Evolutionary conservation across 805 yeast species (phyloP), one percentile per base, ranked within the genome.

Genomic region (Sugiyamaella lignohabitans): DNA sequence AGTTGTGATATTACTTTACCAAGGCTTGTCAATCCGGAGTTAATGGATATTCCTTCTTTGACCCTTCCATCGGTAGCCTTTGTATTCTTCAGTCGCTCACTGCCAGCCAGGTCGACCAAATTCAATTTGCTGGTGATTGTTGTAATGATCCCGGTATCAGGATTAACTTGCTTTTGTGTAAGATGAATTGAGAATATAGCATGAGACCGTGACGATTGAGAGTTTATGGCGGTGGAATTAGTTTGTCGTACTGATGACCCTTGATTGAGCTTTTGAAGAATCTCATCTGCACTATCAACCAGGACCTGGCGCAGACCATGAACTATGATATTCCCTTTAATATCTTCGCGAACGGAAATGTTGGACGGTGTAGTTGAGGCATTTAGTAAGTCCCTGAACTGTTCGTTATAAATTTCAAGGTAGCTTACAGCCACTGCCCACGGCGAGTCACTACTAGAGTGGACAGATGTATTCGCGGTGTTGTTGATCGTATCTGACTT

Each of bases 331-430:
- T 84, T 82, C 0, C 84, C 82, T 8, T 72, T 70, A 5, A 67
- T 60, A 43, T 73, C 74, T 57, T 84, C 93, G 41, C 91, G 66
- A 2, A 83, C 75, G 22, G 55, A 44, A 19, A 62, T 48, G 11
- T 49, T 46, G 11, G 8, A 5, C 6, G 16, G 29, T 5, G 29
- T 21, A 6, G 43, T 38, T 27, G 43, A 45, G n/a, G 45, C 23
- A 14, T 59, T 63, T 16, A 84, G 64, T 43, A 83, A 64, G 59
- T 84, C 91, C 38, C 70, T 65, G 2, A 81, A 85, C 52, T 74
- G 76, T 61, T 84, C 89, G 57, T 82, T 82, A 57, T 84, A 83
- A 29, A 83, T 79, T 58, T 83, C 89, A 59, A 79, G 69, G 60
- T 76, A 82, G 5, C 82, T 74, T 2, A 80, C 67, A 23, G 46